These are phyloP conservation scores for Sporobolomyces pararoseus DNA, from an alignment of 768 basidiomycete species.

Conservation along the genomic window DNA sequence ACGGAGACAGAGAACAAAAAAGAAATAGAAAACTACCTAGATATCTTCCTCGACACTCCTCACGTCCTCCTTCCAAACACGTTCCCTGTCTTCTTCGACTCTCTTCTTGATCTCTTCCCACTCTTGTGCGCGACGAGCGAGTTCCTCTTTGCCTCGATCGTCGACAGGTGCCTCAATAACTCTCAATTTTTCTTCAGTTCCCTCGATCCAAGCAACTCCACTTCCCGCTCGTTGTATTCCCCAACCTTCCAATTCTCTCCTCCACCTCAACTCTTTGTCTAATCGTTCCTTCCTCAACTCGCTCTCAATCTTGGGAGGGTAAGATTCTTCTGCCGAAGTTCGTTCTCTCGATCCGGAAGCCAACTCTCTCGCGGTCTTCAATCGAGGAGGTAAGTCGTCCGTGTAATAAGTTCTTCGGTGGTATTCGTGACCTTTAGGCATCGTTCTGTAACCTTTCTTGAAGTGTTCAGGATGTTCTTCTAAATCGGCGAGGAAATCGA, in stretches of 20 bases:
- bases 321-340: constrained; percentile 72
- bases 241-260: constrained; percentile 73
- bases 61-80: constrained; percentile 1
- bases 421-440: constrained; percentile 52
- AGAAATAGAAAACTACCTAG: not conserved
- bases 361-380: constrained; percentile 70
- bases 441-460: constrained; percentile 32
- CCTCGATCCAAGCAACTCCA: constrained; percentile 69
- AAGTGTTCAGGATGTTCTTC: constrained; percentile 37
- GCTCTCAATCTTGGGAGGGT: constrained; percentile 80
- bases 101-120: constrained; percentile 13
- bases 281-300: constrained; percentile 81
- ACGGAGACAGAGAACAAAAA: not conserved
- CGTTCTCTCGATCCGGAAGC: constrained; percentile 66
- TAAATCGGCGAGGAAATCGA: constrained; percentile 36
- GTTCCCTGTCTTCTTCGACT: constrained; percentile 21
- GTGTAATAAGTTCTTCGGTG: constrained; percentile 70
- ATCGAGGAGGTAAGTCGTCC: constrained; percentile 61
- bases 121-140: not conserved
- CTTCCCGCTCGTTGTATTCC: constrained; percentile 64
- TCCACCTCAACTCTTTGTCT: constrained; percentile 85
- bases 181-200: constrained; percentile 54
- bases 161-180: constrained; percentile 55
- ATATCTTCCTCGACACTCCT: constrained; percentile 15
- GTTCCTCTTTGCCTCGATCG: constrained; percentile 1